These are phyloP conservation scores for Botryotinia narcissicola DNA, from an alignment of 2,329 filamentous ascomycete species.

Conservation along the genomic window DNA sequence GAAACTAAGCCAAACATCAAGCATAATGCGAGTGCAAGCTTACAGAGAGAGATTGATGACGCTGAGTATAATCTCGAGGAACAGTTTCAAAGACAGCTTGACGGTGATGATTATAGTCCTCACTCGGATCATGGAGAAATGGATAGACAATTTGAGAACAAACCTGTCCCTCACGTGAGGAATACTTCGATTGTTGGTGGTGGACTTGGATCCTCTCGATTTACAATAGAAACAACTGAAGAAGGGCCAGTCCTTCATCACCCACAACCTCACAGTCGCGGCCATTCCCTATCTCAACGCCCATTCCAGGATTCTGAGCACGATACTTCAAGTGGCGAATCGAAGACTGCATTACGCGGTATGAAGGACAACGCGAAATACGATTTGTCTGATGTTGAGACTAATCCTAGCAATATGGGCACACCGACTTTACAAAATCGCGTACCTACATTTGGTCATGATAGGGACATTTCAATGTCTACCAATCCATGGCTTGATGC, in stretches of 20 bases:
- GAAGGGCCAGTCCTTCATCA: conserved; percentile 63
- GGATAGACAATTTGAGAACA: conserved; percentile 26
- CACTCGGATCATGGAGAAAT: conserved; percentile 44
- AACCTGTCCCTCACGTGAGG: conserved; percentile 24
- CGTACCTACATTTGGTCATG: conserved; percentile 49
- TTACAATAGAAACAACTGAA: conserved; percentile 50
- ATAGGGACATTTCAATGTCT: conserved; percentile 53
- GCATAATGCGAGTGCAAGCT: conserved; percentile 72
- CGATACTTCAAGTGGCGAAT: conserved; percentile 34
- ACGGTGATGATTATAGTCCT: conserved; percentile 74
- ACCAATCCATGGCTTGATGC: conserved; percentile 65
- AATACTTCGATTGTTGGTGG: conserved; percentile 29
- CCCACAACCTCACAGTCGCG: conserved; percentile 70
- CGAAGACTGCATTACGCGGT: conserved; percentile 24
- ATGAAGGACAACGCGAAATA: conserved; percentile 33
- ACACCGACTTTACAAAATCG: conserved; percentile 57
- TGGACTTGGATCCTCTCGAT: conserved; percentile 42
- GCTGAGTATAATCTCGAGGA: conserved; percentile 83
- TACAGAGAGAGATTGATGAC: conserved; percentile 83
- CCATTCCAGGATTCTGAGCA: conserved; percentile 60
- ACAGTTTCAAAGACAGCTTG: conserved; percentile 73
- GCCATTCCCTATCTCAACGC: conserved; percentile 67
- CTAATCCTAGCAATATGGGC: conserved; percentile 69
- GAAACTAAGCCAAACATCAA: conserved; percentile 56
- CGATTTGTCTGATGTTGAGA: conserved; percentile 66